Percentiles rank a stretch among this genome's conserved stretches.
These are phyloP conservation scores for Alternaria metachromatica DNA, from an alignment of 2,329 filamentous ascomycete genomes.

Conservation along the genomic window DNA sequence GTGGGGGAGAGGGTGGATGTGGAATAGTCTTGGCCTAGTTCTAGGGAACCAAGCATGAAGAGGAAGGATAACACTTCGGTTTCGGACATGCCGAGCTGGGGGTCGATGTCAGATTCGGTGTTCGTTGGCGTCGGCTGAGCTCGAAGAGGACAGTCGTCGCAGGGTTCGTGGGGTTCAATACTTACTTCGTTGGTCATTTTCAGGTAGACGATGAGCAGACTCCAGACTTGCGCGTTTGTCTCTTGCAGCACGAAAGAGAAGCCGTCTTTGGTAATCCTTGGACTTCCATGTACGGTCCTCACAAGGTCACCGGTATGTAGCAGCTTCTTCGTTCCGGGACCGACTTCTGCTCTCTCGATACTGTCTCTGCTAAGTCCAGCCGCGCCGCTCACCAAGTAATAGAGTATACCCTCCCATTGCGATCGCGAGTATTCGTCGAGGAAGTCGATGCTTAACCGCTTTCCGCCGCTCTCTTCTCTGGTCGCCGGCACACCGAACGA, in stretches of 20 bases:
- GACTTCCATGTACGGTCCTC: conserved; percentile 60
- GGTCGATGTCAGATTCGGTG: background rate
- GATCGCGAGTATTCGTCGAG: conserved; percentile 84
- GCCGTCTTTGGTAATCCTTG: conserved; percentile 87
- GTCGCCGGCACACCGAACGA: conserved; percentile 89
- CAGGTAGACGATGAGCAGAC: conserved; percentile 89
- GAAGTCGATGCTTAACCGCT: conserved; percentile 71
- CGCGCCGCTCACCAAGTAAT: conserved; percentile 88
- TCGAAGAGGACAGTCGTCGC: background rate
- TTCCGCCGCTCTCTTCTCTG: conserved; percentile 64
- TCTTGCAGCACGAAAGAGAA: conserved; percentile 96
- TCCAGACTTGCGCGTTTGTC: conserved; percentile 97
- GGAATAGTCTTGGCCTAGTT: conserved; percentile 89
- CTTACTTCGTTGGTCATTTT: conserved; percentile 73
- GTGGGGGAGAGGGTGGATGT: conserved; percentile 81
- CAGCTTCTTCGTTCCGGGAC: conserved; percentile 77
- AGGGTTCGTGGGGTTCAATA: background rate
- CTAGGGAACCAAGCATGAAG: conserved; percentile 91
- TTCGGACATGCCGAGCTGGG: conserved; percentile 75
- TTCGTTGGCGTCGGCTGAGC: background rate
- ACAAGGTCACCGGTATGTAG: conserved; percentile 83
- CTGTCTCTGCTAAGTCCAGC: conserved; percentile 47
- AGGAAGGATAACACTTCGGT: conserved; percentile 96
- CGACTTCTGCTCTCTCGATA: conserved; percentile 58
- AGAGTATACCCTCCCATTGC: conserved; percentile 95